Base-by-base conservation (phyloP, 1,284 basidiomycete genomes). In the Erythrobasidium hasegawianum region DNA sequence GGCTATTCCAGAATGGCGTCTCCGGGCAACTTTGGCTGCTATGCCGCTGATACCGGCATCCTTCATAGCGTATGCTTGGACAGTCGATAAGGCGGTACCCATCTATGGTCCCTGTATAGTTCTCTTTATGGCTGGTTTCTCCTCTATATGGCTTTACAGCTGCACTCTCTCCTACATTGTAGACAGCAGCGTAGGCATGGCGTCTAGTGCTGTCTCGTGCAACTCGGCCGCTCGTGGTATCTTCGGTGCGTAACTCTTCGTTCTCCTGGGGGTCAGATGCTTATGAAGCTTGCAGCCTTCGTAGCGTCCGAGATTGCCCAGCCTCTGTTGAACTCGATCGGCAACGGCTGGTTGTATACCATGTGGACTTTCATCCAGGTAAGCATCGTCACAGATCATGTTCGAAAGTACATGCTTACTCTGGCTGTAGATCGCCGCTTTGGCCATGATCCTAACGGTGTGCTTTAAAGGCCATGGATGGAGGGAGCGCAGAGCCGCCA, bases 211-310 rank as follows among this genome's bases (percentile, higher is more conserved):
- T 1, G 83, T 87, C 4, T 75, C 88, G 0, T 77, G 81, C 16
- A 90, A 90, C 74, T 87, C 86, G 68, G 81, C 79, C 26, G 87
- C 87, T 76, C 82, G 88, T 41, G 87, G 89, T 0, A 16, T 60
- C 1, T 53, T 33, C 47, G 24, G 22, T 56, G n/a, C 11, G 16
- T 24, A 5, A 38, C 45, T 5, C 11, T 33, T n/a, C n/a, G n/a
- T n/a, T n/a, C n/a, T n/a, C n/a, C n/a, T n/a, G n/a, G n/a, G n/a
- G n/a, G n/a, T n/a, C n/a, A n/a, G n/a, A n/a, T n/a, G n/a, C n/a
- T n/a, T n/a, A n/a, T n/a, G n/a, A n/a, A n/a, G n/a, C 20, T 26
- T 20, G 27, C 2, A 26, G 57, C 20, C 2, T 33, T 57, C 39
- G 38, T 26, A 57, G 64, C 54, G 2, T 52, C 59, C 16, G 68